These are phyloP conservation scores for Piloderma croceum DNA, from an alignment of 768 basidiomycete genomes.

Conservation along the genomic window DNA sequence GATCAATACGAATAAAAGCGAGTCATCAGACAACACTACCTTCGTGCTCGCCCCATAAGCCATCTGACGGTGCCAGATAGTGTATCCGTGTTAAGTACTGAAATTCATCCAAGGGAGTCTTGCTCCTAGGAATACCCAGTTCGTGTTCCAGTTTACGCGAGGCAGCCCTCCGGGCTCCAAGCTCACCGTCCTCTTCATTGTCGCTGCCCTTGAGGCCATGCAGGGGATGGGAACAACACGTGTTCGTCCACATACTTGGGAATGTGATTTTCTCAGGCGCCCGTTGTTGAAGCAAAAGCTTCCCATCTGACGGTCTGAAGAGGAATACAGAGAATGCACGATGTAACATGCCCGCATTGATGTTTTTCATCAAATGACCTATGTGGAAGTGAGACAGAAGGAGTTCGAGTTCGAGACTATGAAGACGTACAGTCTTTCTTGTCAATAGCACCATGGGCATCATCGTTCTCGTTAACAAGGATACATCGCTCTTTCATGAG, in stretches of 20 bases:
- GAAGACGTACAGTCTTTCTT: conserved; percentile 87
- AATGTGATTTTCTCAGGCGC: conserved; percentile 99
- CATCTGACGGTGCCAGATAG: conserved; percentile 90
- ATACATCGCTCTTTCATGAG: conserved; percentile 97
- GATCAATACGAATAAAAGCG: neutral
- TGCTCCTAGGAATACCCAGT: conserved; percentile 77
- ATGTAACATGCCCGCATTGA: conserved; percentile 88
- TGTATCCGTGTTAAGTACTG: conserved; percentile 96
- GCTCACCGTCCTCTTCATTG: conserved; percentile 65
- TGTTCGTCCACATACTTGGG: conserved; percentile 99
- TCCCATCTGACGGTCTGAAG: conserved; percentile 91
- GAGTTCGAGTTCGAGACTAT: conserved; percentile 3
- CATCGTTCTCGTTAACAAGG: conserved; percentile 84
- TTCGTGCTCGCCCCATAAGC: conserved; percentile 98
- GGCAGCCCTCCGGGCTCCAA: conserved; percentile 86
- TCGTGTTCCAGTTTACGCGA: conserved; percentile 95
- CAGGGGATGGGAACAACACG: conserved; percentile 96
- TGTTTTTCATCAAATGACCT: conserved; percentile 98
- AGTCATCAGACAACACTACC: conserved; percentile 40
- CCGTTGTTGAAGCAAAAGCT: conserved; percentile 88
- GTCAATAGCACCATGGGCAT: conserved; percentile 77
- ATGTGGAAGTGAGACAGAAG: conserved; percentile 3
- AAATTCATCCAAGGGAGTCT: conserved; percentile 80
- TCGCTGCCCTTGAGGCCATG: conserved; percentile 87
- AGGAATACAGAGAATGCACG: conserved; percentile 97